Conservation (phyloP, 2,329 filamentous ascomycete genomes). For the Cephalotrichum gorgonifer region DNA sequence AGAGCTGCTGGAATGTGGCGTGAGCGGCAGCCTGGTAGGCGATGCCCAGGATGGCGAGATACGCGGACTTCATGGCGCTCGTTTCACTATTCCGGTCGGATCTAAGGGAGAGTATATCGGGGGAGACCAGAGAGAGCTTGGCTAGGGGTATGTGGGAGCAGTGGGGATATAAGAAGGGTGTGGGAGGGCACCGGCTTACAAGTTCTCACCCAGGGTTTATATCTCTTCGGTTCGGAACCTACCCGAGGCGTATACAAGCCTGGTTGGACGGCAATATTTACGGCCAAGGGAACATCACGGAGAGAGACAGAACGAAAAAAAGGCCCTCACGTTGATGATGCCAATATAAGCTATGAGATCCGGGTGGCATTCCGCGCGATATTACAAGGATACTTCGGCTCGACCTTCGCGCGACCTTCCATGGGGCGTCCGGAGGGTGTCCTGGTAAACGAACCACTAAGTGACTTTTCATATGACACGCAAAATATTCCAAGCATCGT, state of each 20-base stretch:
- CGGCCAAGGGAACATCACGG: background rate
- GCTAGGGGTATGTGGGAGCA: background rate
- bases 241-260: too few relatives aligned
- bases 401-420: background rate
- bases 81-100: background rate
- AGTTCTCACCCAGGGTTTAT: background rate
- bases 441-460: too few relatives aligned
- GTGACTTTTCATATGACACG: too few relatives aligned
- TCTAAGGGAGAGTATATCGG: background rate
- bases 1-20: conserved; percentile 39
- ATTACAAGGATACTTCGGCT: background rate
- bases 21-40: conserved; percentile 27
- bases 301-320: background rate
- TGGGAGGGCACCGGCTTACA: too few relatives aligned
- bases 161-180: background rate
- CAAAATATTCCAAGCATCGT: too few relatives aligned
- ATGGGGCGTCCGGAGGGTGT: background rate
- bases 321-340: background rate
- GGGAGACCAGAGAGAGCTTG: background rate
- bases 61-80: conserved; percentile 1
- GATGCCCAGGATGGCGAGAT: background rate
- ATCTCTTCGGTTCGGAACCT: background rate
- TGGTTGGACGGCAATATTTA: background rate
- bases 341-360: conserved; percentile 4
- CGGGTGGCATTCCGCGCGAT: background rate